These are phyloP conservation scores for Penicillium sp. DNA, from an alignment of 2,329 filamentous ascomycete genomes.

Conservation along the genomic window DNA sequence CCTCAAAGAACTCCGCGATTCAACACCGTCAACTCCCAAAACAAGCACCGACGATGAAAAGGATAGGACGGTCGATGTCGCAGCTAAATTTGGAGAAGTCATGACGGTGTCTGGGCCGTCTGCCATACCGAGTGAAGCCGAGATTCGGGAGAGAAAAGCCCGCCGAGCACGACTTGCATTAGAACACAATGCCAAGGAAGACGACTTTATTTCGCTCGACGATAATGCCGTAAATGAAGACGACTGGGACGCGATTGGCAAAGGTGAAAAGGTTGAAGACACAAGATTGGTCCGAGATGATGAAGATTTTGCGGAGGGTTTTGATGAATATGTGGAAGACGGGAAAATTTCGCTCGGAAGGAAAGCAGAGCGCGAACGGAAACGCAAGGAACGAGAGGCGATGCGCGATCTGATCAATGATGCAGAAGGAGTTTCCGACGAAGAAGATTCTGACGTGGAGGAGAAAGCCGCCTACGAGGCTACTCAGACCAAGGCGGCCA, in stretches of 20 bases:
- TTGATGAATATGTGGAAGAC: slow-evolving; percentile 87
- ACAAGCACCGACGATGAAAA: slow-evolving; percentile 40
- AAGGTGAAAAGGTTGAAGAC: slow-evolving; percentile 59
- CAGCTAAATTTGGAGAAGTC: slow-evolving; percentile 49
- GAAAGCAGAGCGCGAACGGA: slow-evolving; percentile 71
- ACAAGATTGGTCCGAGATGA: slow-evolving; percentile 78
- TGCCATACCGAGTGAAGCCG: slow-evolving; percentile 72
- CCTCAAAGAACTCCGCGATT: slow-evolving; percentile 77
- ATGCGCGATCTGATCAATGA: slow-evolving; percentile 81
- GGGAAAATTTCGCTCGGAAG: slow-evolving; percentile 73
- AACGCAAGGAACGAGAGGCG: slow-evolving; percentile 64
- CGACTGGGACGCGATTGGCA: slow-evolving; percentile 45
- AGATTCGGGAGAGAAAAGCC: slow-evolving; percentile 89
- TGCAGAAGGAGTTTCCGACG: slow-evolving; percentile 66
- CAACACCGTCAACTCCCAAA: slow-evolving; percentile 78
- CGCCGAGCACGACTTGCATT: slow-evolving; percentile 76
- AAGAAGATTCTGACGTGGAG: slow-evolving; percentile 62
- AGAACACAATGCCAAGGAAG: slow-evolving; percentile 64
- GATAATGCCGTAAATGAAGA: slow-evolving; percentile 38
- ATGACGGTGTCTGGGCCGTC: slow-evolving; percentile 34
- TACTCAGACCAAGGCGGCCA: slow-evolving; percentile 80
- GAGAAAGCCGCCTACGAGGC: slow-evolving; percentile 78
- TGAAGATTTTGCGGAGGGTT: slow-evolving; percentile 89
- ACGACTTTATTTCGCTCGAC: slow-evolving; percentile 50
- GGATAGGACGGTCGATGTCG: slow-evolving; percentile 54